Evolutionary conservation across 805 yeast genomes (phyloP), one percentile per base, ranked within the genome.

Genomic region (Ogataea pilisensis): DNA sequence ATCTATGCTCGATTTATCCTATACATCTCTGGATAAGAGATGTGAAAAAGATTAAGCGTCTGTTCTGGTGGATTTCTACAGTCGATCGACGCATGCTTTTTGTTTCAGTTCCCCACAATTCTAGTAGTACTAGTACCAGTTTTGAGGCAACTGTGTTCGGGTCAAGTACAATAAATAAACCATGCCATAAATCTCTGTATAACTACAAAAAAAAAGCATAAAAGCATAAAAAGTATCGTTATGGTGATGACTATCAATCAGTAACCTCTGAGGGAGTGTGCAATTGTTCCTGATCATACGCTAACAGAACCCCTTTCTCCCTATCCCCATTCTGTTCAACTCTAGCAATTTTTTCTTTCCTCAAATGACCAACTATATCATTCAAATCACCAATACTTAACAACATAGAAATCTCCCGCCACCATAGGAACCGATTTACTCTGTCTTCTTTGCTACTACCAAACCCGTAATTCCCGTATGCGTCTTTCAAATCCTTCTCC

Each of bases 351-450:
- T 45, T 52, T 27, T 51, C 42, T 21, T 37, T 40, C 16, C 48
- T 40, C 30, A 58, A 36, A 40, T 50, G 41, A 11, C 42, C 42
- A 12, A 53, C 12, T 5, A 57, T 50, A 31, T 53, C 54, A 29
- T 40, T 40, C 14, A 55, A 39, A 21, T 59, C 63, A 5, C 60
- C 57, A 8, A 50, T 37, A 20, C 40, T 43, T 40, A 63, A 43
- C 20, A 63, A 28, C 54, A 49, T 48, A 16, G 58, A 43, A 11
- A 65, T 42, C 34, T 59, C 49, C 50, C 80, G 64, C 51, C 75
- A 75, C 80, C 80, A 75, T 41, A 80, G 48, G 52, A 80, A 80
- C 44, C 87, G 64, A 43, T 70, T 64, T 20, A 80, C 68, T 28
- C 85, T 64, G 3, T 76, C 72, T 36, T 72, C 58, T 45, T 73